Percentiles rank a stretch among this genome's conserved stretches.
These are phyloP conservation scores for Huntiella bhutanensis DNA, from an alignment of 2,329 filamentous ascomycete species.

Conservation along the genomic window DNA sequence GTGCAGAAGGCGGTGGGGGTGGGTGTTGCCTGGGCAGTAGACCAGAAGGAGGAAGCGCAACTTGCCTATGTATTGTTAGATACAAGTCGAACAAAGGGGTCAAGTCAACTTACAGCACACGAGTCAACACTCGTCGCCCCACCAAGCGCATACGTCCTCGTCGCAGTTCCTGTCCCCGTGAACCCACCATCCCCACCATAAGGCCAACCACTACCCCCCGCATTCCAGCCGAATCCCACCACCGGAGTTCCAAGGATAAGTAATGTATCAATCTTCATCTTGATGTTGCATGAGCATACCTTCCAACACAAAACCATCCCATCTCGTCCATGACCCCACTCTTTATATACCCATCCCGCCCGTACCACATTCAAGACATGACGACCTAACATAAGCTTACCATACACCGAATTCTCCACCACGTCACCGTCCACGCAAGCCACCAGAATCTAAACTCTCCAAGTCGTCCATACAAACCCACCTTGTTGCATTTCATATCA, in stretches of 20 bases:
- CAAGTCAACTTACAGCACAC: slow-evolving; percentile 11
- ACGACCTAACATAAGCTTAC: too few relatives aligned
- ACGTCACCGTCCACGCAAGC: too few relatives aligned
- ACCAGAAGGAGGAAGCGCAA: slow-evolving; percentile 15
- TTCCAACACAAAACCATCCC: background rate
- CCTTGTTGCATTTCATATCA: too few relatives aligned
- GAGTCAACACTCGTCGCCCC: slow-evolving; percentile 3
- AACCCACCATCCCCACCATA: slow-evolving; percentile 6
- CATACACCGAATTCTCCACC: too few relatives aligned
- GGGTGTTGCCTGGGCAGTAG: slow-evolving; percentile 14
- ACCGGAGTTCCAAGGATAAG: slow-evolving; percentile 8
- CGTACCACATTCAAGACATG: background rate
- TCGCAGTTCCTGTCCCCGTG: too few relatives aligned
- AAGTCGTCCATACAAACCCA: too few relatives aligned
- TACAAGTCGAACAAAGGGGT: background rate
- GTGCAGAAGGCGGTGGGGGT: slow-evolving; percentile 13
- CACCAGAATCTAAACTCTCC: too few relatives aligned
- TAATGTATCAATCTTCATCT: slow-evolving; percentile 7
- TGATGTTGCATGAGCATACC: background rate
- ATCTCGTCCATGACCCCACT: background rate
- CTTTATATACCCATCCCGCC: too few relatives aligned
- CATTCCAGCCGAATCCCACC: slow-evolving; percentile 6
- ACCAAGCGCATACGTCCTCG: slow-evolving; percentile 1
- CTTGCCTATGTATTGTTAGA: slow-evolving; percentile 8
- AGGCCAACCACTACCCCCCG: slow-evolving; percentile 7